These are phyloP conservation scores for Talaromyces liani DNA, from an alignment of 495 filamentous ascomycete genomes.

Conservation along the genomic window DNA sequence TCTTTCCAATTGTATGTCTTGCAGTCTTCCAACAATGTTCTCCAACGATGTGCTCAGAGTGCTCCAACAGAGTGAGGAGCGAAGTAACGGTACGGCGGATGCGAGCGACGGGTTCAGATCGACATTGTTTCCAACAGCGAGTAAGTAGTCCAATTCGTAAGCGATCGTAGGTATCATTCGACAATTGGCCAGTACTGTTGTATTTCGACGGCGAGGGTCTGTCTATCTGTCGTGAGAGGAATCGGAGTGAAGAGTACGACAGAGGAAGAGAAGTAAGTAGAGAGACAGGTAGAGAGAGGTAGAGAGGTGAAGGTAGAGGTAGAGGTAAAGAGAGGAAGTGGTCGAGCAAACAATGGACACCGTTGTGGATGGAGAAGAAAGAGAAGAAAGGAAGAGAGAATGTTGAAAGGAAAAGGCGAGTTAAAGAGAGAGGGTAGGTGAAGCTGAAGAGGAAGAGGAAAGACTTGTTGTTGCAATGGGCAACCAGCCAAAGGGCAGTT, in stretches of 20 bases:
- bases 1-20: background rate
- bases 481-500: background rate
- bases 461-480: conserved; percentile 4
- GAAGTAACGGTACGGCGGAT: background rate
- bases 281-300: background rate
- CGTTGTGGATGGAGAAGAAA: background rate
- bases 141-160: background rate
- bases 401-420: background rate
- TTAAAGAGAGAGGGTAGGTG: background rate
- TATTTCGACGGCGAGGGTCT: background rate
- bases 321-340: background rate
- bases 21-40: background rate
- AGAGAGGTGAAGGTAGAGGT: background rate
- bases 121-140: background rate
- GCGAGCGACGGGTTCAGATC: background rate
- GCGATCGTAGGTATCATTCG: background rate
- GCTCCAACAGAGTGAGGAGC: background rate
- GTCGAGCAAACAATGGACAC: conserved; percentile 2
- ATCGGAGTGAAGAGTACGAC: background rate
- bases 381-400: conserved; percentile 2
- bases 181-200: background rate
- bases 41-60: background rate
- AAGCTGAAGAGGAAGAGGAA: background rate
- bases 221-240: background rate
- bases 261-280: background rate